Conservation (phyloP, 108 stramenopile species). For the Nitzschia sp. region DNA sequence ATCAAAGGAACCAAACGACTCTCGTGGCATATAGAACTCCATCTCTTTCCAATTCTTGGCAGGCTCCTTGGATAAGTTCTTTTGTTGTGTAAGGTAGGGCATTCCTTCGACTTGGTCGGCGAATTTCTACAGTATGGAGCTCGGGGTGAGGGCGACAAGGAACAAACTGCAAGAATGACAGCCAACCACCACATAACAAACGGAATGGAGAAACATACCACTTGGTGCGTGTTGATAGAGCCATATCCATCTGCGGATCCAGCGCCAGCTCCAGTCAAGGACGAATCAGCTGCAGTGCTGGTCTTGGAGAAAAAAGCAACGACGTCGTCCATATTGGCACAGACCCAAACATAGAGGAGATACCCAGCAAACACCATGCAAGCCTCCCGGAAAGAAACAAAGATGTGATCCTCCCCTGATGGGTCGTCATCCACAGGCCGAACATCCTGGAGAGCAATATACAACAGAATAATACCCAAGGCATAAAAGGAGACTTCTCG, state of each 20-base stretch:
- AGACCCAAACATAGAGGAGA: constrained; percentile 65
- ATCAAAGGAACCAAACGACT: constrained; percentile 6
- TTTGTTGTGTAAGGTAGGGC: constrained; percentile 15
- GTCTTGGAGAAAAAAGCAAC: constrained; percentile 18
- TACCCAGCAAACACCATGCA: constrained; percentile 66
- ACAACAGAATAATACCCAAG: constrained; percentile 55
- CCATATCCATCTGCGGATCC: constrained; percentile 4
- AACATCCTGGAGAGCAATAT: constrained; percentile 48
- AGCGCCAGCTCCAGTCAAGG: neutral
- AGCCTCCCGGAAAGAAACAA: constrained; percentile 57
- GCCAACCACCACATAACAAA: too few relatives aligned
- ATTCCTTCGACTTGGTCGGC: constrained; percentile 3
- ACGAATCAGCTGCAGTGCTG: neutral
- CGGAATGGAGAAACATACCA: constrained; percentile 1
- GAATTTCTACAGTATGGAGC: neutral
- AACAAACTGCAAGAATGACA: too few relatives aligned
- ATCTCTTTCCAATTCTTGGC: constrained; percentile 23
- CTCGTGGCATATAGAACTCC: constrained; percentile 20
- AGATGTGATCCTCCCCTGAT: constrained; percentile 49
- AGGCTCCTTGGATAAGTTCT: constrained; percentile 28
- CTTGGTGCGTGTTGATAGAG: neutral
- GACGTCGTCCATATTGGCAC: constrained; percentile 56
- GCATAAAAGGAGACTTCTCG: constrained; percentile 77
- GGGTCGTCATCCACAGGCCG: constrained; percentile 38
- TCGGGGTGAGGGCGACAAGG: too few relatives aligned